These are phyloP conservation scores for Yarrowia yakushimensis DNA, from an alignment of 805 yeast genomes.

Conservation along the genomic window DNA sequence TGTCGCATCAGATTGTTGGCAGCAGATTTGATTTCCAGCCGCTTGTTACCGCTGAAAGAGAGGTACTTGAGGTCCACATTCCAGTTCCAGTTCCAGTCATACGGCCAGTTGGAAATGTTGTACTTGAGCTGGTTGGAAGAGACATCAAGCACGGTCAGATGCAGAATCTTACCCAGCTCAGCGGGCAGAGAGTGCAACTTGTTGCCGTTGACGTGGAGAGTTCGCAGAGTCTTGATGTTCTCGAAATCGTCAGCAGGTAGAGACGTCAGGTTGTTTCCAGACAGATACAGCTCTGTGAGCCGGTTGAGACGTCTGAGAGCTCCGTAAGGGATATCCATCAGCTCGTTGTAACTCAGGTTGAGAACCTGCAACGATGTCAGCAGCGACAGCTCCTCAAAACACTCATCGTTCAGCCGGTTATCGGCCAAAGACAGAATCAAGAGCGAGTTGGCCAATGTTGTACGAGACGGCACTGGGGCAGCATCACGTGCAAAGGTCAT, in stretches of 20 bases:
- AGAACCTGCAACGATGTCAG: conserved; percentile 57
- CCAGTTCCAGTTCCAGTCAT: conserved; percentile 97
- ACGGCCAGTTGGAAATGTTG: conserved; percentile 89
- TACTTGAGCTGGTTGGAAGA: conserved; percentile 88
- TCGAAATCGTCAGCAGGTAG: conserved; percentile 86
- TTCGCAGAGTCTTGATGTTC: conserved; percentile 51
- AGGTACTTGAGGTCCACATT: conserved; percentile 71
- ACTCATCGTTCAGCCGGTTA: conserved; percentile 75
- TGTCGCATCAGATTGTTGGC: conserved; percentile 43
- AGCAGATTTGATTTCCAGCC: conserved; percentile 79
- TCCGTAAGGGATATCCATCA: conserved; percentile 79
- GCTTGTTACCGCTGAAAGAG: conserved; percentile 87
- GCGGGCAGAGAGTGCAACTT: conserved; percentile 84
- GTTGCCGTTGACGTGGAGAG: conserved; percentile 75
- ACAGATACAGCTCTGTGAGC: conserved; percentile 63
- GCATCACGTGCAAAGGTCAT: conserved; percentile 1
- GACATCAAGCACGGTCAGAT: conserved; percentile 73
- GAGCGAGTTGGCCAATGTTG: conserved; percentile 48
- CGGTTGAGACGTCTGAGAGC: conserved; percentile 53
- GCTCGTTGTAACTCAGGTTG: conserved; percentile 79
- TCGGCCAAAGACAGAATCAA: conserved; percentile 67
- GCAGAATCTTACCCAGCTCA: conserved; percentile 66
- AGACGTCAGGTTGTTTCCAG: conserved; percentile 77
- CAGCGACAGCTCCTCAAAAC: conserved; percentile 62
- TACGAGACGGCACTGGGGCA: background rate